These are phyloP conservation scores for Colletotrichum abscissum DNA, from an alignment of 2,329 filamentous ascomycete species.

Conservation along the genomic window DNA sequence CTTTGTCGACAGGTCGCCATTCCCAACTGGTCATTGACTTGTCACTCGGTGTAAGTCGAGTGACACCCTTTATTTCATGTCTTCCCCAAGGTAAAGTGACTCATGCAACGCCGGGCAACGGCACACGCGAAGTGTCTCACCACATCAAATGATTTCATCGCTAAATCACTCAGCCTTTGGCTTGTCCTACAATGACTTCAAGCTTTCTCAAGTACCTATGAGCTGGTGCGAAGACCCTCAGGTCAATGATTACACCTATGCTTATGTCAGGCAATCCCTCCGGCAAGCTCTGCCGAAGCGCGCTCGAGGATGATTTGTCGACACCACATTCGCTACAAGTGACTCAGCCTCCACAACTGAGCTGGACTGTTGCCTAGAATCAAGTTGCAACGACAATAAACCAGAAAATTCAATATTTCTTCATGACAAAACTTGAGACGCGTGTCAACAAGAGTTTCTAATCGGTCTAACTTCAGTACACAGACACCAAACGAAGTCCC, in stretches of 20 bases:
- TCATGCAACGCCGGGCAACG: not conserved
- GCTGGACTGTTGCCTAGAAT: not conserved
- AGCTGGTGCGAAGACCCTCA: not conserved
- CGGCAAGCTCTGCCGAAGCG: not conserved
- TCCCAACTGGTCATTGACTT: not conserved
- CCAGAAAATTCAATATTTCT: not conserved
- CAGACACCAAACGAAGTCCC: not conserved
- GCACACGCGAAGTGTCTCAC: not conserved
- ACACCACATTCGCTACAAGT: not conserved
- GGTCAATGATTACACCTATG: not conserved
- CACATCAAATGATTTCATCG: not conserved
- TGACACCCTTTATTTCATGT: too few species aligned
- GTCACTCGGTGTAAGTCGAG: too few species aligned
- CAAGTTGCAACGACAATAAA: not conserved
- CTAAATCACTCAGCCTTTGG: not conserved
- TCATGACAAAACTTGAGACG: not conserved
- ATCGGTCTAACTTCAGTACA: not conserved
- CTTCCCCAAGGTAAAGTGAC: not conserved
- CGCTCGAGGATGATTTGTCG: not conserved
- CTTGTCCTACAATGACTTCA: not conserved
- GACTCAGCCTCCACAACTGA: not conserved
- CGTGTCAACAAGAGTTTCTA: not conserved
- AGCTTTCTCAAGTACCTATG: too few species aligned
- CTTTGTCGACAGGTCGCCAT: too few species aligned
- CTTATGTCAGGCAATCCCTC: not conserved